Evolutionary conservation across 805 yeast genomes (phyloP).

Genomic region (Candida gorgasii): DNA sequence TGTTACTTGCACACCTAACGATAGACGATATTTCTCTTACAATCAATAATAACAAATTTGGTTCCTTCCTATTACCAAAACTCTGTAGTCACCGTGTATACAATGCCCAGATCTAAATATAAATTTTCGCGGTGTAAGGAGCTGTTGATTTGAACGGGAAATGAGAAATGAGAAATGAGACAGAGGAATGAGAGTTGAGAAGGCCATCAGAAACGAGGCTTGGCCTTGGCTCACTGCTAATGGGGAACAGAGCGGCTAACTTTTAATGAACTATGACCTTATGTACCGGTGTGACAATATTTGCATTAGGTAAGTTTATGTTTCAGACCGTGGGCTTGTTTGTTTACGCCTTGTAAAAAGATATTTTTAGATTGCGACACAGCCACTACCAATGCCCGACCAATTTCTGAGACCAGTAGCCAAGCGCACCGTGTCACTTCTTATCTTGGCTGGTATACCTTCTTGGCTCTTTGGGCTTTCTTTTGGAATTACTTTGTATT

Average conservation of each 20-base stretch:
- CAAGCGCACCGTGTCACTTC: too few species aligned
- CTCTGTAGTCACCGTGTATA: not conserved
- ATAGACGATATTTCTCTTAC: not conserved
- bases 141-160: conserved; percentile 1
- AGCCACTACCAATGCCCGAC: not conserved
- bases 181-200: too few species aligned
- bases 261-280: not conserved
- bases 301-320: too few species aligned
- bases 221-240: too few species aligned
- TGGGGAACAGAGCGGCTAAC: not conserved
- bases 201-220: too few species aligned
- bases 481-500: too few species aligned
- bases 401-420: too few species aligned
- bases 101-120: conserved; percentile 6
- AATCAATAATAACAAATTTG: not conserved
- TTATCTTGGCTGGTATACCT: too few species aligned
- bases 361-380: conserved; percentile 2
- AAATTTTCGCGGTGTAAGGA: conserved; percentile 4
- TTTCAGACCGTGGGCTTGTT: not conserved
- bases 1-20: not conserved
- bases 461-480: too few species aligned
- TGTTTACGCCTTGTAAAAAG: not conserved
- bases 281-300: too few species aligned
- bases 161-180: conserved; percentile 1
- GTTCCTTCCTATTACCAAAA: not conserved